phyloP scores from a whole-genome alignment of 2,329 filamentous ascomycete species.

The Teratosphaeria epicoccoides region DNA sequence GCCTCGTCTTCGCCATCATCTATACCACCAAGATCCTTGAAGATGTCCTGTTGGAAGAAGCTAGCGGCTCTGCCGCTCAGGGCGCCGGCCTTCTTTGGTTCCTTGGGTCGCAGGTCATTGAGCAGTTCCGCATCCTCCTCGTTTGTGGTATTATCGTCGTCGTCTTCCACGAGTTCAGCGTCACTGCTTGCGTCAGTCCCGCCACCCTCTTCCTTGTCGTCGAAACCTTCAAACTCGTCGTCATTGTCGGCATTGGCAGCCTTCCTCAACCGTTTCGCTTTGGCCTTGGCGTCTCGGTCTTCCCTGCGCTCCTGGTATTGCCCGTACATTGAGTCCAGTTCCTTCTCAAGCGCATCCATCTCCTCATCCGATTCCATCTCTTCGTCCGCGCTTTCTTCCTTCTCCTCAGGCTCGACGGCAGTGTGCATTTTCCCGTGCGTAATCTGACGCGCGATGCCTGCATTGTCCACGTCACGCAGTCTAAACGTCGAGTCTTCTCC shows the following conservation, averaged over 20 bases:
- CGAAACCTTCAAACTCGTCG: slow-evolving; percentile 83
- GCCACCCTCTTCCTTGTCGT: slow-evolving; percentile 51
- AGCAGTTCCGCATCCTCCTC: slow-evolving; percentile 40
- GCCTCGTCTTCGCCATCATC: slow-evolving; percentile 36
- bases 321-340: slow-evolving; percentile 81
- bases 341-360: slow-evolving; percentile 68
- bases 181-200: slow-evolving; percentile 40
- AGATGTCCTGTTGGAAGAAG: slow-evolving; percentile 94
- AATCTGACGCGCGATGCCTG: slow-evolving; percentile 54
- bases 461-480: slow-evolving; percentile 70
- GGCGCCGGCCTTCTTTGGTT: slow-evolving; percentile 36
- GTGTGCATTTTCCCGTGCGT: slow-evolving; percentile 69
- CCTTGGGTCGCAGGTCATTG: slow-evolving; percentile 46
- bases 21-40: slow-evolving; percentile 66
- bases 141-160: slow-evolving; percentile 47
- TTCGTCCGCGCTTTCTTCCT: slow-evolving; percentile 39
- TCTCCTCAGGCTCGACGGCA: slow-evolving; percentile 42
- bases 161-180: slow-evolving; percentile 42
- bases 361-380: slow-evolving; percentile 64
- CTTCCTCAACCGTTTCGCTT: slow-evolving; percentile 78
- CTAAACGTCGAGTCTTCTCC: slow-evolving; percentile 70
- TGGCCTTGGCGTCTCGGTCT: slow-evolving; percentile 72
- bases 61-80: slow-evolving; percentile 76
- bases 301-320: slow-evolving; percentile 72
- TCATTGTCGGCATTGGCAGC: slow-evolving; percentile 53